Evolutionary conservation across 768 basidiomycete genomes (phyloP), one percentile per base, ranked within the genome.

Genomic region (Calocybe cyanea): DNA sequence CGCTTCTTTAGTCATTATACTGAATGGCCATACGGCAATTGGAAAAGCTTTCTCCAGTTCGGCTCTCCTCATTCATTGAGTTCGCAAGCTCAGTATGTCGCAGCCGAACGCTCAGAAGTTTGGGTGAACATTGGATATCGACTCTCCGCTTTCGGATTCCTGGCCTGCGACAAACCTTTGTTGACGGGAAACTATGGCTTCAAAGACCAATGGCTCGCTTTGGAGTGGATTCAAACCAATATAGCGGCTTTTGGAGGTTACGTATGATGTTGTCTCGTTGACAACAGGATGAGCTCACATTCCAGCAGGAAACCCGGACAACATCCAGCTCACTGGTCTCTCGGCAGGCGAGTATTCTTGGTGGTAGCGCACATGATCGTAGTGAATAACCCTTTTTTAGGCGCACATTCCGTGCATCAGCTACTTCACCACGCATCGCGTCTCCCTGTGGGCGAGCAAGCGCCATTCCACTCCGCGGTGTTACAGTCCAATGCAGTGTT

Each of bases 11-110:
- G n/a, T n/a, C n/a, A n/a, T n/a, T n/a, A n/a, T n/a, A n/a, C n/a
- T n/a, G n/a, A n/a, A n/a, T n/a, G n/a, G n/a, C n/a, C n/a, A n/a
- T n/a, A n/a, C n/a, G n/a, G n/a, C n/a, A n/a, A n/a, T n/a, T n/a
- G n/a, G n/a, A n/a, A n/a, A n/a, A 88, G 87, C 9, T 87, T 86
- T 57, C 73, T 90, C 14, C 87, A 89, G 57, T 87, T 85, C 48
- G 86, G 86, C 1, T 87, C 85, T 2, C 86, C 87, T 0, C 86
- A 87, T 47, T 66, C 69, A 0, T 60, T 87, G 7, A 63, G 61
- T 24, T 65, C 70, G 20, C 85, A 87, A 58, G 80, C 84, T 0
- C 85, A 89, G 54, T 83, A 78, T 57, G 69, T 84, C 32, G 70
- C 83, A 10, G 75, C 79, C 13, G 78, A 78, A 49, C 70, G 81